Base-by-base conservation (phyloP, 2,329 filamentous ascomycete species). In the Alternaria sp. region DNA sequence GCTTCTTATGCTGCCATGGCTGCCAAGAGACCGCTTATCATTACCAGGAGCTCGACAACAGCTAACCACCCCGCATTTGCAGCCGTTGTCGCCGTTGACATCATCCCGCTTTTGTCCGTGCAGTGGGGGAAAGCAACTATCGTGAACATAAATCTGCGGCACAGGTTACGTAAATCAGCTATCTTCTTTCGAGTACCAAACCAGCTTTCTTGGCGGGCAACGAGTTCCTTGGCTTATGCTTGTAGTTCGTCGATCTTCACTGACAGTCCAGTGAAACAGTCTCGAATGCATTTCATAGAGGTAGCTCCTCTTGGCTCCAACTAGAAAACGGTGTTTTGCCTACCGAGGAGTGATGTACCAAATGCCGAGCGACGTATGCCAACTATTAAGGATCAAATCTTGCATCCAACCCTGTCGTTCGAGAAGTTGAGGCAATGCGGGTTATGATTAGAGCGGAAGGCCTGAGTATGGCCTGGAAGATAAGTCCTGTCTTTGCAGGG, bases 21-120 rank as follows among this genome's bases (percentile, higher is more conserved):
- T 56, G 61, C 61, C 58, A 64, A 64, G 61, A 46, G 24, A 14
- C 53, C 57, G 32, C 59, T 63, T 57, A 61, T 57, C 54, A 48
- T 36, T n/a, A 34, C 20, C 26, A 20, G 49, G 24, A 16, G 20
- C 38, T 30, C 39, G 53, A 57, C 56, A 60, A 52, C 46, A 57
- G 53, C 46, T 47, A 39, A 16, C 18, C 32, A 46, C 57, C 57
- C 57, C 57, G 53, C 57, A 44, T 41, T 60, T 39, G 43, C 46
- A 51, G 30, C 57, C 32, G 24, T 46, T 49, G 18, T 46, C 30
- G 36, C 44, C 12, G 28, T 41, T 60, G 39, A 51, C 57, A 57
- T 57, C 53, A 57, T 55, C 26, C 24, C 24, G 24, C 32, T 51
- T 7, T 55, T 18, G 12, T 43, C n/a, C 8, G 24, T 20, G 9